Base-by-base conservation (phyloP, 805 yeast species). In the Kuraishia hungarica region DNA sequence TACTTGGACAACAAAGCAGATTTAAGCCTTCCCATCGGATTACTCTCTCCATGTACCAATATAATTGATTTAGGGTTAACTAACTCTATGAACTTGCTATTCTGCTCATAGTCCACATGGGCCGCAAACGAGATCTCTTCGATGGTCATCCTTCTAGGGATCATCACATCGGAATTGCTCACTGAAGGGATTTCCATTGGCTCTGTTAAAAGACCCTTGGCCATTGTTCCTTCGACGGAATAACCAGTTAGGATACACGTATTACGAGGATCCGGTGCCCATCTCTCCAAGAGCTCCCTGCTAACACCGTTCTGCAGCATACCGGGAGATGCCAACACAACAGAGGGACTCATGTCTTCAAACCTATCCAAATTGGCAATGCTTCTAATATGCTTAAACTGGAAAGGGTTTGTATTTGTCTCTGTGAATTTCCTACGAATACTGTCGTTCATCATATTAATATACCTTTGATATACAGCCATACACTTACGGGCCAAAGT, bases 121-220 rank as follows among this genome's bases (percentile, higher is more conserved):
- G 99, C 99, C n/a, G 99, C 98, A 76, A 94, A 94, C 1, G 98
- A 92, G 2, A 94, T 86, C 69, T 94, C 99, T 60, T 93, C 97
- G 19, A 94, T 85, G 51, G 80, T 81, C 55, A 96, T 72, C 59
- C 97, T 78, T 64, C 99, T 82, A 4, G 98, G 97, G 48, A 94
- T 86, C 57, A 83, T 80, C 20, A 84, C 72, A 58, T 91, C 97
- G 0, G 96, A 89, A 60, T 89, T 89, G n/a, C 77, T 73, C 23
- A 83, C 73, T 0, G 97, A 86, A 1, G 94, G 96, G 52, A 94
- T 89, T n/a, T 89, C 87, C 46, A 82, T 81, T 0, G 99, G 99
- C 62, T 92, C 97, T 24, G 90, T 82, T 59, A 94, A 74, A 26
- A 94, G 74, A 54, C 81, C 87, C 66, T 93, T 94, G 0, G 99